phyloP scores from a whole-genome alignment of 192 early-diverging fungal species.

The Fimicolochytrium jonesii region DNA sequence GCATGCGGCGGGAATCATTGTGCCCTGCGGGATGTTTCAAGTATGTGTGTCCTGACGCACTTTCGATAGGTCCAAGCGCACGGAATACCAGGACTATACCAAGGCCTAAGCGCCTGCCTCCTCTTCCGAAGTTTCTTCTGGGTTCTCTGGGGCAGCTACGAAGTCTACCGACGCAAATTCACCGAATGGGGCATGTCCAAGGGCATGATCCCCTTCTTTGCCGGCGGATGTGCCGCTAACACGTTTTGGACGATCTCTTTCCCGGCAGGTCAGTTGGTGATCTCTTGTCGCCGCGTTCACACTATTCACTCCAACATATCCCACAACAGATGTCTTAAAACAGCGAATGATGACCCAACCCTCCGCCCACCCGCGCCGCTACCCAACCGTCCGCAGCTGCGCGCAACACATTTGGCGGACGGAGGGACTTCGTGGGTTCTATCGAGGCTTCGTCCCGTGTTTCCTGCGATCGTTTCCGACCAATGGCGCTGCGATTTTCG shows the following conservation, averaged over 20 bases:
- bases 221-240: slow-evolving; percentile 76
- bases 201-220: slow-evolving; percentile 38
- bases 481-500: slow-evolving; percentile 89
- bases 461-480: slow-evolving; percentile 92
- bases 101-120: slow-evolving; percentile 79
- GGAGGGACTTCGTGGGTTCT: slow-evolving; percentile 82
- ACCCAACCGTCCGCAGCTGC: slow-evolving; percentile 54
- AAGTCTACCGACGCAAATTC: slow-evolving; percentile 52
- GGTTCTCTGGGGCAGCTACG: slow-evolving; percentile 67
- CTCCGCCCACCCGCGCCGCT: slow-evolving; percentile 54
- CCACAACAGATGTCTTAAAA: slow-evolving; percentile 86
- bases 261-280: slow-evolving; percentile 59
- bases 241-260: slow-evolving; percentile 85
- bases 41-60: not conserved
- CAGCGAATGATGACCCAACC: slow-evolving; percentile 92
- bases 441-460: slow-evolving; percentile 84
- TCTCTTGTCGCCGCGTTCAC: too few species aligned
- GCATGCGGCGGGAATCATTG: too few species aligned
- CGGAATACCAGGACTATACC: slow-evolving; percentile 76
- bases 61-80: slow-evolving; percentile 60
- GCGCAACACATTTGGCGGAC: slow-evolving; percentile 52
- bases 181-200: slow-evolving; percentile 35
- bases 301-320: too few species aligned
- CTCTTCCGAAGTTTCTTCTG: slow-evolving; percentile 84
- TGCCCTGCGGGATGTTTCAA: not conserved